phyloP scores from a whole-genome alignment of 2,329 filamentous ascomycete genomes.

The Eutypa lata region DNA sequence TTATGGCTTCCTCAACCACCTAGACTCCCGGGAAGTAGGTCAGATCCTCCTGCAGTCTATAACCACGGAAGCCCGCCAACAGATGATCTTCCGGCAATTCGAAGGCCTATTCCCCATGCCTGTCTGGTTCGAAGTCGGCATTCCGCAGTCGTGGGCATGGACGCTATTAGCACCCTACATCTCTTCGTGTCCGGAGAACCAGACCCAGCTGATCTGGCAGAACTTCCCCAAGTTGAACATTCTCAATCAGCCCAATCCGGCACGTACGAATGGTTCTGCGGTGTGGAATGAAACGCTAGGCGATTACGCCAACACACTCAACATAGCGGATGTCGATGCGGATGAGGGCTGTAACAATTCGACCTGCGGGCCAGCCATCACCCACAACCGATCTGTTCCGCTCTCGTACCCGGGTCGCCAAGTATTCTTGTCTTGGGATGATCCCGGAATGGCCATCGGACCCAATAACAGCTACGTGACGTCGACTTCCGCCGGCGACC shows the following conservation, averaged over 20 bases:
- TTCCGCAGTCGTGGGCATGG: conserved; percentile 85
- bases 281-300: conserved; percentile 63
- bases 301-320: conserved; percentile 54
- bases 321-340: conserved; percentile 39
- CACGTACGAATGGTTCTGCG: conserved; percentile 60
- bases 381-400: conserved; percentile 65
- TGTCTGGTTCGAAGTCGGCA: conserved; percentile 75
- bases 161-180: conserved; percentile 79
- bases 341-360: conserved; percentile 57
- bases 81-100: conserved; percentile 83
- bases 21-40: conserved; percentile 72
- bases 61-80: conserved; percentile 75
- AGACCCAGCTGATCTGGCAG: conserved; percentile 77
- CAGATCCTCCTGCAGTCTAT: conserved; percentile 74
- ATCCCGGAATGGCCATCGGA: conserved; percentile 64
- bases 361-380: conserved; percentile 63
- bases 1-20: conserved; percentile 75
- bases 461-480: conserved; percentile 84
- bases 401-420: conserved; percentile 72
- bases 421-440: conserved; percentile 71
- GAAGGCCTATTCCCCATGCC: conserved; percentile 77
- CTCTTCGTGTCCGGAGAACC: conserved; percentile 67
- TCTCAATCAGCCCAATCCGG: conserved; percentile 74
- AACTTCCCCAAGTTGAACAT: conserved; percentile 75
- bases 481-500: conserved; percentile 47